Evolutionary conservation across 2,329 filamentous ascomycete species (phyloP), one percentile per base, ranked within the genome.

Genomic region (Hypoxylon sp.): DNA sequence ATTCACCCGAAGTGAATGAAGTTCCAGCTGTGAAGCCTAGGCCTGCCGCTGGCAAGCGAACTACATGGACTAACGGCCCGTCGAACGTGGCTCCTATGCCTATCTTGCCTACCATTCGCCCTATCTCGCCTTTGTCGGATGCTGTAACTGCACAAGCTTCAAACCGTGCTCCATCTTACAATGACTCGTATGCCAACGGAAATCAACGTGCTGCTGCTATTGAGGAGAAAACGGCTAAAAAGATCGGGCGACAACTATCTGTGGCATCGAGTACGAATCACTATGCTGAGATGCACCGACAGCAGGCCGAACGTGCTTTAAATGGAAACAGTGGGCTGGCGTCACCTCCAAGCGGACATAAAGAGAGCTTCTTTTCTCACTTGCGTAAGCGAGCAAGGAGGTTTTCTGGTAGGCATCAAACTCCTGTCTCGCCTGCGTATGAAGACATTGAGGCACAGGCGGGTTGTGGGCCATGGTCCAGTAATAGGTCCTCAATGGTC

Each of bases 331-430:
- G 86, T 34, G 92, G 90, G 21, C 83, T 94, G 23, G 89, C 87
- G 14, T 96, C 93, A 5, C 93, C 94, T 3, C 89, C 91, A 0
- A 90, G 87, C 74, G 92, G 88, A 17, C 92, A 94, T 62, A 97
- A 97, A 77, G 96, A 99, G 79, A 93, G 96, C 80, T 99, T 99
- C 84, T 99, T 99, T 82, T 98, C 96, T 0, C 96, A 99, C 78
- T 86, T 99, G 6, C 89, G 96, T 62, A 99, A 99, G 81, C 91
- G 95, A 56, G 96, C 97, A 28, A 89, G 96, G 73, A 88, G 96
- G 72, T 90, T 99, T 67, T 99, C 96, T 25, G 96, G 96, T 50
- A 90, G 95, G 63, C 94, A 97, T 76, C 93, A 95, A 77, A 90
- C 90, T 13, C 91, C 93, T 6, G 89, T 91, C 64, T 93, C 93